A percentile compares a stretch with the other conserved stretches of the same genome.
These are phyloP conservation scores for Ceratocystis albifundus DNA, from an alignment of 2,329 filamentous ascomycete genomes.

Conservation along the genomic window DNA sequence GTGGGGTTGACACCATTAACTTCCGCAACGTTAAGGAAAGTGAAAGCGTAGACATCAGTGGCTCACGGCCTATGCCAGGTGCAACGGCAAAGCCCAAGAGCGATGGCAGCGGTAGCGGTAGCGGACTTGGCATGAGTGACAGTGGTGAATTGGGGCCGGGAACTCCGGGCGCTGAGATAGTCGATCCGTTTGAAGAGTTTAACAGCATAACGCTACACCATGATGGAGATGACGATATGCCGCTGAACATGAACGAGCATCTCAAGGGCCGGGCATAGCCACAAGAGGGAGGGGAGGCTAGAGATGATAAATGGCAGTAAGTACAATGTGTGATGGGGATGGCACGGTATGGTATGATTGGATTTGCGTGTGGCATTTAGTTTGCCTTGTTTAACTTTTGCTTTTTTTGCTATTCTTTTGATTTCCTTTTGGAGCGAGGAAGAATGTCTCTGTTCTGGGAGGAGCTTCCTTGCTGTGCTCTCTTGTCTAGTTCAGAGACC, in stretches of 20 bases:
- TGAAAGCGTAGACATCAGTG: constrained; percentile 77
- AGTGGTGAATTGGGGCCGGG: constrained; percentile 78
- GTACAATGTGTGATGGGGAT: not conserved
- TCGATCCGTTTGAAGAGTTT: constrained; percentile 95
- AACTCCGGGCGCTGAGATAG: constrained; percentile 73
- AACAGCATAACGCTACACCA: constrained; percentile 97
- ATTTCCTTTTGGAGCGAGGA: constrained; percentile 2
- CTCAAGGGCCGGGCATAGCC: constrained; percentile 25
- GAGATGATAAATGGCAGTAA: not conserved
- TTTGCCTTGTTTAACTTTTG: not conserved
- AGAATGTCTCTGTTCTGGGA: not conserved
- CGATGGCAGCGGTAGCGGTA: not conserved
- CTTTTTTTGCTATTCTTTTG: constrained; percentile 8
- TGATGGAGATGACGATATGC: constrained; percentile 64
- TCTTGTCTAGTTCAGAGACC: not conserved
- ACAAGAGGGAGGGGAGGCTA: not conserved
- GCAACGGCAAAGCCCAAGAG: constrained; percentile 18
- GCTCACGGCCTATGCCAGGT: constrained; percentile 38
- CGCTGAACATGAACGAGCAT: constrained; percentile 28
- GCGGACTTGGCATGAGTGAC: constrained; percentile 28
- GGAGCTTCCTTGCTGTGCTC: not conserved
- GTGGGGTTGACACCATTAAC: constrained; percentile 86
- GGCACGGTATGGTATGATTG: constrained; percentile 1
- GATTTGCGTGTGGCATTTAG: not conserved
- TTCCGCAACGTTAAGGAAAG: constrained; percentile 98